Base-by-base conservation (phyloP, 441 rosid genomes). In the Omphalea diandra region DNA sequence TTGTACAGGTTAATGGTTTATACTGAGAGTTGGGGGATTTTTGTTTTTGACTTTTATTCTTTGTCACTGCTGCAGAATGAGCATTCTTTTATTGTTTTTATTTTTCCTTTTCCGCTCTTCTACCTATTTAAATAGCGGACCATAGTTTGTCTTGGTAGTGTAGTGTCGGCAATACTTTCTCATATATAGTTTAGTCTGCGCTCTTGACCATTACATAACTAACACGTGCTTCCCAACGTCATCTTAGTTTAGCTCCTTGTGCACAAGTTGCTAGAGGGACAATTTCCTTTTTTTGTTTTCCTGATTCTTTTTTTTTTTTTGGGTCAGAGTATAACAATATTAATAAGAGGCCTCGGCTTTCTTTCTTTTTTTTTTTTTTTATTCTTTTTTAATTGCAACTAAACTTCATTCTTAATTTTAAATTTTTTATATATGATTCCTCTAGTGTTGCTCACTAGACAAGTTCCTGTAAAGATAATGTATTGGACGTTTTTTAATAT, bases 141-240 rank as follows among this genome's bases (percentile, higher is more conserved):
- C n/a, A n/a, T n/a, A n/a, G n/a, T n/a, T n/a, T n/a, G n/a, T n/a
- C n/a, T n/a, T n/a, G n/a, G n/a, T n/a, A n/a, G n/a, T n/a, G n/a
- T n/a, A n/a, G n/a, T 67, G 71, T 56, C 63, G 71, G 71, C 63
- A 55, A 43, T 46, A 64, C 14, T 11, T 46, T 32, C 41, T 18
- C 54, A 56, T 17, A 17, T 36, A 31, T 24, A 35, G 4, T 67
- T 68, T n/a, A 3, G 17, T 43, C 40, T 18, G 14, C 3, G 8
- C 20, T 4, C 43, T n/a, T 9, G 31, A 32, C 65, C 70, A n/a
- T 33, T 29, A 4, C 15, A 46, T 53, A 29, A 36, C 35, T 7
- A 22, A 31, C 76, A 40, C 63, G 40, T 66, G 73, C 52, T 9
- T 44, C 72, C 70, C 27, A 67, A 40, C 35, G 14, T 14, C 49